A percentile compares a stretch with the other conserved stretches of the same genome.
phyloP scores from a whole-genome alignment of 495 filamentous ascomycete genomes.

The Tetracladium setigerum region DNA sequence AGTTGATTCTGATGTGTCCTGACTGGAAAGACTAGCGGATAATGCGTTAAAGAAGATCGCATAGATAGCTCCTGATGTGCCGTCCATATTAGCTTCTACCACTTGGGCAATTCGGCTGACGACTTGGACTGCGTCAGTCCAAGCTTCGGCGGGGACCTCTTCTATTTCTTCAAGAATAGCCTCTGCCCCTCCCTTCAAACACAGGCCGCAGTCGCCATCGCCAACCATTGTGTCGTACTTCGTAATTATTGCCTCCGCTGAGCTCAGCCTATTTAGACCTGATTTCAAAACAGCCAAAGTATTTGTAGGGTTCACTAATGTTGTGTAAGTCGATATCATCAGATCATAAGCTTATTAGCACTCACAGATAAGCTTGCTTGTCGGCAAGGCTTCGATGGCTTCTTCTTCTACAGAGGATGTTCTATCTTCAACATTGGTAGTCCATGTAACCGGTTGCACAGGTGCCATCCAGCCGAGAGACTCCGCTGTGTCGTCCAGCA shows the following conservation, averaged over 20 bases:
- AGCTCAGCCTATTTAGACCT: too few species aligned
- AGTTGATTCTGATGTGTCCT: conserved; percentile 33
- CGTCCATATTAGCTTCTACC: conserved; percentile 85
- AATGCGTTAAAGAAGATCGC: conserved; percentile 91
- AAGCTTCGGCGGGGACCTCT: too few species aligned
- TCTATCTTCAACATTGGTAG: too few species aligned
- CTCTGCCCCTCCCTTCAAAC: conserved; percentile 35
- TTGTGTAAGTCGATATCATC: too few species aligned
- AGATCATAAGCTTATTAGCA: too few species aligned
- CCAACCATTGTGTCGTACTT: conserved; percentile 57
- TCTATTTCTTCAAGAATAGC: not conserved
- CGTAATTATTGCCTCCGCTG: conserved; percentile 49
- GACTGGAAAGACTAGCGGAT: conserved; percentile 58
- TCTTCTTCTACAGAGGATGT: too few species aligned
- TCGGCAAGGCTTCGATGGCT: too few species aligned
- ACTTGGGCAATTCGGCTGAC: not conserved
- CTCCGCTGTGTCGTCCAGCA: not conserved
- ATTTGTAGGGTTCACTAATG: too few species aligned
- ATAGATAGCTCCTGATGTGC: conserved; percentile 86
- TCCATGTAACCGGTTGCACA: too few species aligned
- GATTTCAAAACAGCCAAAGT: too few species aligned
- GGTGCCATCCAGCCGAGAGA: conserved; percentile 29
- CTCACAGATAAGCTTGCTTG: too few species aligned
- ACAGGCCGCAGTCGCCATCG: conserved; percentile 58
- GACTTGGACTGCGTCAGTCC: not conserved